Evolutionary conservation across 2,329 filamentous ascomycete species (phyloP).

Genomic region (Escovopsis sp.): DNA sequence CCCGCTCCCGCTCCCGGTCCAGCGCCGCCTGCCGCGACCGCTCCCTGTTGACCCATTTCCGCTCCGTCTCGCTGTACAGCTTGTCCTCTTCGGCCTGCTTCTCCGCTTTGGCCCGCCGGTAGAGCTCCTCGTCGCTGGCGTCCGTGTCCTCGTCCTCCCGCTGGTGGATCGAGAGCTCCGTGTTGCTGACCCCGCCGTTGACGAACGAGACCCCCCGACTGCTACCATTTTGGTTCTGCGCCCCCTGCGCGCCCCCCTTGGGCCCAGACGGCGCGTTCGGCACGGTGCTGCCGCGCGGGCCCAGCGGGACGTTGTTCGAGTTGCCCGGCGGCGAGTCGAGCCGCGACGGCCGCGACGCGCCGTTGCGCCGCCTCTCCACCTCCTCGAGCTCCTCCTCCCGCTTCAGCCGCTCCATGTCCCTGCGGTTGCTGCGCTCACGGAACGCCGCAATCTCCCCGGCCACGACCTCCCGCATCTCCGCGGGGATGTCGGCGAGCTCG

Average conservation of each 20-base stretch:
- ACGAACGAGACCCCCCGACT: slow-evolving; percentile 55
- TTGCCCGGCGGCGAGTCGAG: slow-evolving; percentile 55
- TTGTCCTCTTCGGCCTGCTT: slow-evolving; percentile 65
- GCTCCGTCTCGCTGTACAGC: slow-evolving; percentile 69
- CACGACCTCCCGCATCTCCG: slow-evolving; percentile 90
- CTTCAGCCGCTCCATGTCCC: slow-evolving; percentile 75
- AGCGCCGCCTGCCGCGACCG: slow-evolving; percentile 69
- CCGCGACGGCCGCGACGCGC: slow-evolving; percentile 44
- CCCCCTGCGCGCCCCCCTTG: slow-evolving; percentile 18
- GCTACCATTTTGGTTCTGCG: slow-evolving; percentile 41
- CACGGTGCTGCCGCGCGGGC: slow-evolving; percentile 31
- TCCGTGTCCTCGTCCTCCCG: slow-evolving; percentile 84
- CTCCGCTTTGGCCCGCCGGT: slow-evolving; percentile 55
- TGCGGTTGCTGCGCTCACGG: slow-evolving; percentile 74
- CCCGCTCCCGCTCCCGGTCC: slow-evolving; percentile 69
- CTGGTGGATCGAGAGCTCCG: slow-evolving; percentile 38
- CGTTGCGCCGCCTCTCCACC: slow-evolving; percentile 62
- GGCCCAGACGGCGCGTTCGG: slow-evolving; percentile 59
- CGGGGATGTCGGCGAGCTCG: slow-evolving; percentile 86
- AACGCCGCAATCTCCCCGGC: slow-evolving; percentile 90
- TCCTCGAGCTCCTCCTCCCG: slow-evolving; percentile 89
- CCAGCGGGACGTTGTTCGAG: slow-evolving; percentile 38
- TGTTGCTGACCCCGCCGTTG: slow-evolving; percentile 58
- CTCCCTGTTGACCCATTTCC: slow-evolving; percentile 84
- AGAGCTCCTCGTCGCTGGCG: slow-evolving; percentile 74